Conservation (phyloP, 495 filamentous ascomycete genomes). For the Penicillium silybi region DNA sequence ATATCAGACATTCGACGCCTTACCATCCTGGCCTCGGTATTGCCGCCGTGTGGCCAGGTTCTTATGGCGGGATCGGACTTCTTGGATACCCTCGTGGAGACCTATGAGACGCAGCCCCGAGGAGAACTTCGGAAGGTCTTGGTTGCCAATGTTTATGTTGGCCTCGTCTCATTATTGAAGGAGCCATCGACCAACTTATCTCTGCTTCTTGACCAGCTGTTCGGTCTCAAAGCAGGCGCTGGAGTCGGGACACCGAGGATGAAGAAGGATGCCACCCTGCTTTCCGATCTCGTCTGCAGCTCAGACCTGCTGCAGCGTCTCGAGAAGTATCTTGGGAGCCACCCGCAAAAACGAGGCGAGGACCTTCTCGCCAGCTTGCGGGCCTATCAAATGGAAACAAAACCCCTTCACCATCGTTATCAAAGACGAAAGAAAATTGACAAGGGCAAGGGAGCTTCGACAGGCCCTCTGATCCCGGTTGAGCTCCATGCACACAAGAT, state of each 20-base stretch:
- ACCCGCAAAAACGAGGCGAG: slow-evolving; percentile 44
- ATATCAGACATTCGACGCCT: slow-evolving; percentile 35
- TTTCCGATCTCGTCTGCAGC: slow-evolving; percentile 44
- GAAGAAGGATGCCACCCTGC: slow-evolving; percentile 38
- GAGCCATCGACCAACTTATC: slow-evolving; percentile 63
- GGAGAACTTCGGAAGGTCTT: slow-evolving; percentile 56
- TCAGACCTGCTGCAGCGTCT: slow-evolving; percentile 34
- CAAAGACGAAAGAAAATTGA: slow-evolving; percentile 52
- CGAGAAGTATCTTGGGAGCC: slow-evolving; percentile 55
- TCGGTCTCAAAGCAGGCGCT: slow-evolving; percentile 67
- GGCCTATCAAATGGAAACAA: slow-evolving; percentile 44
- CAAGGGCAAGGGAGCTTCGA: slow-evolving; percentile 67
- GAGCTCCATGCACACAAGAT: slow-evolving; percentile 75
- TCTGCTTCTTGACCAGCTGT: slow-evolving; percentile 74
- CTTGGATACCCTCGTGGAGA: slow-evolving; percentile 65
- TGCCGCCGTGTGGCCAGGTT: slow-evolving; percentile 44
- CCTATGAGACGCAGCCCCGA: slow-evolving; percentile 54
- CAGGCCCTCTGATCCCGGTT: slow-evolving; percentile 36
- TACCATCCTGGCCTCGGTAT: slow-evolving; percentile 36
- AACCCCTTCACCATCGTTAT: slow-evolving; percentile 50
- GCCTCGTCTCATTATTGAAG: slow-evolving; percentile 63
- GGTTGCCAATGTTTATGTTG: slow-evolving; percentile 67
- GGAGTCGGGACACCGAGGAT: slow-evolving; percentile 45
- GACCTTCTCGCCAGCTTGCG: slow-evolving; percentile 38
- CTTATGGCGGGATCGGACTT: slow-evolving; percentile 83